Conservation (phyloP, 2,329 filamentous ascomycete species). For the Pseudogymnoascus sp. region DNA sequence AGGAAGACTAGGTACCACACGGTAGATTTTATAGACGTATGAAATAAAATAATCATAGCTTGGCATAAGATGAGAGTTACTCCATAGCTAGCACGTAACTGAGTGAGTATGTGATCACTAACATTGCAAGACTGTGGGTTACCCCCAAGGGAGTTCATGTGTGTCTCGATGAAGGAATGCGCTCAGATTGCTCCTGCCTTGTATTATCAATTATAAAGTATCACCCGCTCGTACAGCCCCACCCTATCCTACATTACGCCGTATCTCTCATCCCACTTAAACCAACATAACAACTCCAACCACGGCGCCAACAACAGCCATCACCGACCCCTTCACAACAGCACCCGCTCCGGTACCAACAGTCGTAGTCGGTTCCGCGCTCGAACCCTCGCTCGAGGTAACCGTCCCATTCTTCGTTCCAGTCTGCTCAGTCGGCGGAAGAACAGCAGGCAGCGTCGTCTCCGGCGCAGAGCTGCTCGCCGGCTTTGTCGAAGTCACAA, state of each 20-base stretch:
- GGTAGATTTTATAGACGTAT: background rate
- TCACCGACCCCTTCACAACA: background rate
- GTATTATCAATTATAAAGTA: background rate
- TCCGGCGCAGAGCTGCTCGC: background rate
- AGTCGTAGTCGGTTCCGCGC: background rate
- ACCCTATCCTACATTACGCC: background rate
- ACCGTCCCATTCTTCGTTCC: background rate
- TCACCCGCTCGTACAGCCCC: background rate
- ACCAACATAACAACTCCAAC: background rate
- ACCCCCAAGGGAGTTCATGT: background rate
- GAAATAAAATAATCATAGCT: background rate
- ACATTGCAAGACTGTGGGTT: background rate
- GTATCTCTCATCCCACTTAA: background rate
- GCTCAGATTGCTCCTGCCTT: background rate
- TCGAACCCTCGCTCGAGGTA: background rate
- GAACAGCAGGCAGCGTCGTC: background rate
- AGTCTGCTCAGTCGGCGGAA: background rate
- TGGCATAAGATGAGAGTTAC: background rate
- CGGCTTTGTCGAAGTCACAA: background rate
- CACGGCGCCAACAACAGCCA: background rate
- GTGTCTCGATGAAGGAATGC: background rate
- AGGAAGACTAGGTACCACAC: background rate
- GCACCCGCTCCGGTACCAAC: background rate
- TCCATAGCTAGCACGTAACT: background rate
- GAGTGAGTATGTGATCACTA: background rate